phyloP scores from a whole-genome alignment of 352 stramenopile species.

The Saprolegnia diclina region DNA sequence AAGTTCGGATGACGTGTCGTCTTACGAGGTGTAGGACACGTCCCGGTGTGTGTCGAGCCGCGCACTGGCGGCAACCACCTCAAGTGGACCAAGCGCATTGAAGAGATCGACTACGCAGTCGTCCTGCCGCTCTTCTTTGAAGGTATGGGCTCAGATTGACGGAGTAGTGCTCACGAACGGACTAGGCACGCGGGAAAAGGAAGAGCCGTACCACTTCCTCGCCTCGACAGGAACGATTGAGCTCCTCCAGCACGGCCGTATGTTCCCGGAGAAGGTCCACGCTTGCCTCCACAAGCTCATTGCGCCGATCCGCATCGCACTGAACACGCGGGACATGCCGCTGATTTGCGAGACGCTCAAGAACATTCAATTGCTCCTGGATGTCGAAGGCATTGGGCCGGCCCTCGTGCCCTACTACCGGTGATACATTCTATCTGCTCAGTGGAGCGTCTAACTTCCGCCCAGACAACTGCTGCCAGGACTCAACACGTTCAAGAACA shows the following conservation, averaged over 20 bases:
- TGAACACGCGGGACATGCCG: conserved; percentile 31
- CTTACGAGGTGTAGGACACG: background rate
- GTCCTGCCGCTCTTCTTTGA: conserved; percentile 90
- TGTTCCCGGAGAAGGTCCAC: conserved; percentile 43
- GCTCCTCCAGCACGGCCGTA: conserved; percentile 63
- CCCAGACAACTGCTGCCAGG: conserved; percentile 39
- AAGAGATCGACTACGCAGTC: conserved; percentile 70
- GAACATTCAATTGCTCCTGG: conserved; percentile 43
- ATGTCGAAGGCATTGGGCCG: conserved; percentile 55
- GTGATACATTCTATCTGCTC: conserved; percentile 65
- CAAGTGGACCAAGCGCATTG: conserved; percentile 34
- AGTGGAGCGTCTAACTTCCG: conserved; percentile 61
- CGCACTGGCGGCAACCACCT: conserved; percentile 21
- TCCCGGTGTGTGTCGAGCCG: conserved; percentile 24
- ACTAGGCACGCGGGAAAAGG: conserved; percentile 56
- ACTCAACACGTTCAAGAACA: conserved; percentile 31
- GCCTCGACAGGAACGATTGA: conserved; percentile 74
- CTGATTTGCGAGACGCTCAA: conserved; percentile 48
- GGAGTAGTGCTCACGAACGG: background rate
- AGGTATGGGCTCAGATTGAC: no score
- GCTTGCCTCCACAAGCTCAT: conserved; percentile 64
- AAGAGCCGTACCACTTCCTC: conserved; percentile 73
- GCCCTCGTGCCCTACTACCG: conserved; percentile 89
- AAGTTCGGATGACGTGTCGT: background rate
- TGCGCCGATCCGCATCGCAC: conserved; percentile 51